Base-by-base conservation (phyloP, 768 basidiomycete species). In the Leucocoprinus birnbaumii region DNA sequence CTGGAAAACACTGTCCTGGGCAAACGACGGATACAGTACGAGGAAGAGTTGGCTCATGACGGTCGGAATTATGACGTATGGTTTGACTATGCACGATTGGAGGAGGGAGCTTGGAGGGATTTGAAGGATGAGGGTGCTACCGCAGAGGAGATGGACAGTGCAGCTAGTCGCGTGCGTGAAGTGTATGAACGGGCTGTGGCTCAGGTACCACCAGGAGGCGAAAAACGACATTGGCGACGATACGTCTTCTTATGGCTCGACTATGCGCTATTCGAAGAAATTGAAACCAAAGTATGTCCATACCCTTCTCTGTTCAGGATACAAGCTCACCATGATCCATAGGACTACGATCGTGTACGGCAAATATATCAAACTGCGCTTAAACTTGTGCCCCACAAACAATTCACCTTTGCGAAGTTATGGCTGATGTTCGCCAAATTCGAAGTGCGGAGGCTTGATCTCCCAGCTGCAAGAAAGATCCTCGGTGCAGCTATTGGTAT, bases 1-100 rank as follows among this genome's bases (percentile, higher is more conserved):
- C 83, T 99, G 22, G 96, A 98, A 68, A 82, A 85, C 38, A 99
- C 97, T 6, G 96, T 99, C 0, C 80, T 98, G 0, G 95, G 95
- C 27, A 99, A 98, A 69, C 86, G 97, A n/a, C 83, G 97, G 37
- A 98, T 99, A 54, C 94, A 98, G 63, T 98, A 99, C 64, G 97
- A 99, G 66, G 97, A 99, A 59, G 97, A 99, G 70, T 72, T 98
- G 2, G 68, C 85, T 9, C 89, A 96, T 55, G 94, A 98, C 59
- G 87, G 92, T 0, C 84, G 88, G 41, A 98, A 98, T 68, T 99
- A 98, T 66, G 97, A 98, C 68, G 87, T 89, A 0, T 99, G 97
- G 97, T 98, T 99, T 65, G 97, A 98, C 64, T 96, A 96, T 62
- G 83, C 93, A 19, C 81, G 95, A 16, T 68, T 99, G 31, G 97